phyloP scores from a whole-genome alignment of 2,329 filamentous ascomycete species.

The Colletotrichum sp. region DNA sequence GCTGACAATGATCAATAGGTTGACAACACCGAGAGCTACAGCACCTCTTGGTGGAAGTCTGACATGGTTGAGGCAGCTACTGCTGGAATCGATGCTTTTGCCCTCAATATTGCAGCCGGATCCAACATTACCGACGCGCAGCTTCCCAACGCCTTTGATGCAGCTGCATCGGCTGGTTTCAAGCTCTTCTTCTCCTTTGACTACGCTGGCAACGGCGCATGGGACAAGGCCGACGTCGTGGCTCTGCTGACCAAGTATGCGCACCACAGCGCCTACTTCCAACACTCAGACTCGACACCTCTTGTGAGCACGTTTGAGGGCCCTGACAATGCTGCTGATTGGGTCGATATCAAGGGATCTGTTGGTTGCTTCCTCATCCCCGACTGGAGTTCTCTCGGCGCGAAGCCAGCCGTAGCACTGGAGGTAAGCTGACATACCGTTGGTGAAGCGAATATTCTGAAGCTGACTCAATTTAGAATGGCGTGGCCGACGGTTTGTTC shows the following conservation, averaged over 20 bases:
- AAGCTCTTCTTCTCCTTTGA: background rate
- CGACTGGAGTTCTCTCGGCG: background rate
- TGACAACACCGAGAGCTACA: background rate
- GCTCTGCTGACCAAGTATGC: background rate
- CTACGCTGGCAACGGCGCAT: background rate
- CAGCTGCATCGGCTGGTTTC: background rate
- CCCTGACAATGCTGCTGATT: background rate
- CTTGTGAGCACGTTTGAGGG: background rate
- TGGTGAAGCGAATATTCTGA: background rate
- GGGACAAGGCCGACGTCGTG: background rate
- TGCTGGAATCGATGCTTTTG: background rate
- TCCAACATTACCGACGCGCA: background rate
- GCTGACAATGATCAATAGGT: background rate
- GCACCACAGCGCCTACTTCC: background rate
- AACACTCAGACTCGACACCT: background rate
- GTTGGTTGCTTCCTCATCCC: background rate
- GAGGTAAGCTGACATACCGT: background rate
- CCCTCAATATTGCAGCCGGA: background rate
- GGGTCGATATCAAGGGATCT: background rate
- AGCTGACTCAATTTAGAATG: background rate
- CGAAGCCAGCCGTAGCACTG: background rate
- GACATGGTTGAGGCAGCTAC: background rate
- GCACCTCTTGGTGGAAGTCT: background rate
- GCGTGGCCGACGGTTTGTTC: background rate
- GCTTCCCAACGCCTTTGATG: background rate